A percentile compares a stretch with the other conserved stretches of the same genome.
phyloP scores from a whole-genome alignment of 148 eudicot species.

The Chenopodium berlandieri region DNA sequence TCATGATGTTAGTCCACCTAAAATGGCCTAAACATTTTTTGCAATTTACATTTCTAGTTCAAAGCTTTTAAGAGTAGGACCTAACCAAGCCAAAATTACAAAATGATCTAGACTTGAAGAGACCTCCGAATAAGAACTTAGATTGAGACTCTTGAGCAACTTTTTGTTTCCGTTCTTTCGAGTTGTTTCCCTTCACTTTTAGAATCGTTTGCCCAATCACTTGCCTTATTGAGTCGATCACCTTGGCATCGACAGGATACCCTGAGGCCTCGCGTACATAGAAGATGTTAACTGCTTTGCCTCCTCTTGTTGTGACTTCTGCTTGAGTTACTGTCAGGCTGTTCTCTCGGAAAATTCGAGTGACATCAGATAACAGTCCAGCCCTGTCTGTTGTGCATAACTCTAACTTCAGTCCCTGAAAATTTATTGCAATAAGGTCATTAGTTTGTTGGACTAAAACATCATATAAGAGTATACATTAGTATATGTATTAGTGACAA shows the following conservation, averaged over 20 bases:
- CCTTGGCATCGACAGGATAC: conserved; percentile 74
- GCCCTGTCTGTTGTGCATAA: conserved; percentile 81
- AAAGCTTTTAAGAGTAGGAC: conserved; percentile 51
- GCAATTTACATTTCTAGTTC: conserved; percentile 14
- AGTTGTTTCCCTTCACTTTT: conserved; percentile 58
- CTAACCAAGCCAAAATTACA: conserved; percentile 77
- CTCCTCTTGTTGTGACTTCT: conserved; percentile 69
- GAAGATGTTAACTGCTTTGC: conserved; percentile 81
- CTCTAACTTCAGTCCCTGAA: conserved; percentile 87
- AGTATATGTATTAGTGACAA: neutral
- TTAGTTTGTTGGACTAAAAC: neutral
- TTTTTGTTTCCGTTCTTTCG: conserved; percentile 48
- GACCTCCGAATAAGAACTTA: conserved; percentile 73
- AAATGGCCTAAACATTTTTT: conserved; percentile 1
- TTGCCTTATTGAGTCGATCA: conserved; percentile 71
- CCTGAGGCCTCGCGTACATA: conserved; percentile 87
- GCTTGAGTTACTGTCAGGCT: conserved; percentile 83
- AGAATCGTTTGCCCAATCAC: conserved; percentile 80
- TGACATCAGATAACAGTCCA: conserved; percentile 73
- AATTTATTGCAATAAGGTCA: neutral
- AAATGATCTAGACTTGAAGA: conserved; percentile 87
- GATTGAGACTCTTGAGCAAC: conserved; percentile 64
- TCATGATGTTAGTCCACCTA: conserved; percentile 7
- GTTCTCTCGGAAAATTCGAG: conserved; percentile 87
- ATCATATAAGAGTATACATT: neutral